Percentiles rank a stretch among this genome's conserved stretches.
Conservation (phyloP, 768 basidiomycete genomes). For the Galerina marginata region DNA sequence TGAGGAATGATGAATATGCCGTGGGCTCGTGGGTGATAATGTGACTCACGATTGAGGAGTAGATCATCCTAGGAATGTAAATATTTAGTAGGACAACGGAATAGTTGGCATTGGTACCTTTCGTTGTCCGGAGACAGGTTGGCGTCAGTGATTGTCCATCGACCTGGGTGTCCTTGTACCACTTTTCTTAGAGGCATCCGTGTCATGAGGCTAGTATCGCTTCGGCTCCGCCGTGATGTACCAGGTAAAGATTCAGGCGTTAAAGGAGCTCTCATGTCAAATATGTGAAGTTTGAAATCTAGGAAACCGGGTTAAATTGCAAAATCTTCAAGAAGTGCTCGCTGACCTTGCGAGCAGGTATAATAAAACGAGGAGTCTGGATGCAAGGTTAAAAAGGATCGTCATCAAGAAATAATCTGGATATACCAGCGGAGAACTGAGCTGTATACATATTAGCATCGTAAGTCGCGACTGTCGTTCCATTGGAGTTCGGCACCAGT, state of each 20-base stretch:
- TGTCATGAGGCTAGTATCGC: conserved; percentile 40
- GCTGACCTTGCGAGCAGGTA: conserved; percentile 82
- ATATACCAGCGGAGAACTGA: conserved; percentile 76
- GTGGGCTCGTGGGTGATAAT: background rate
- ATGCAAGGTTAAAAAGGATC: conserved; percentile 10
- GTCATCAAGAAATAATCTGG: background rate
- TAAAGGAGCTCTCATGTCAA: conserved; percentile 67
- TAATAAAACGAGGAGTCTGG: conserved; percentile 91
- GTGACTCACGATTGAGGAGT: conserved; percentile 79
- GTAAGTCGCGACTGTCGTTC: conserved; percentile 79
- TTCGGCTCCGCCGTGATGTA: conserved; percentile 23
- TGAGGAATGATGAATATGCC: conserved; percentile 29
- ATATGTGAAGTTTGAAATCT: conserved; percentile 92
- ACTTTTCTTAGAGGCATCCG: conserved; percentile 59
- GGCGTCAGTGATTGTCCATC: conserved; percentile 96
- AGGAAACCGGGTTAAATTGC: conserved; percentile 8
- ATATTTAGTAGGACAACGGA: background rate
- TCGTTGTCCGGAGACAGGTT: conserved; percentile 90
- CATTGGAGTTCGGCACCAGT: conserved; percentile 78
- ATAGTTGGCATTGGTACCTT: conserved; percentile 48
- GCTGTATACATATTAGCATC: conserved; percentile 81
- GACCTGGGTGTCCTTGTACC: conserved; percentile 75
- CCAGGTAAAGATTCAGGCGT: conserved; percentile 20
- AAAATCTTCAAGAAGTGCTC: background rate
- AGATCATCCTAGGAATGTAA: conserved; percentile 72